Base-by-base conservation (phyloP, 2,329 filamentous ascomycete genomes). In the Trichoderma aggressivum region DNA sequence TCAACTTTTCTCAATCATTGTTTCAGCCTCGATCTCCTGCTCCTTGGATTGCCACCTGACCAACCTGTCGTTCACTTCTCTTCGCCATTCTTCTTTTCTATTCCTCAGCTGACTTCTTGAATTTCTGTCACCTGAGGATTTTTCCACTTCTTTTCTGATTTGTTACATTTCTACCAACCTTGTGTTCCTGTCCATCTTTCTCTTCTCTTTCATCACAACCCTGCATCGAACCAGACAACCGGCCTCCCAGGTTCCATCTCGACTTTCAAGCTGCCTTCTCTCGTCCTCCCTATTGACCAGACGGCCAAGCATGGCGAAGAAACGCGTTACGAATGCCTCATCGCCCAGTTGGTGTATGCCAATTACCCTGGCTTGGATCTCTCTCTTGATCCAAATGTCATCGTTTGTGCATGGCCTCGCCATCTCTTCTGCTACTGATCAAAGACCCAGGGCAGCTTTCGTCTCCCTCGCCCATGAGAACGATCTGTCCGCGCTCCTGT, bases 391-490 rank as follows among this genome's bases (percentile, higher is more conserved):
- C 50, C 71, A 77, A 39, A 56, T 74, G 67, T 65, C 75, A 10
- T 58, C 61, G 66, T 70, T 75, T 59, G 72, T 73, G 18, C 70
- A 72, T 66, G 73, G 75, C 26, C 71, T 74, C 26, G 72, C 65
- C 58, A 72, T 71, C 34, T 62, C 74, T 36, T 63, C 73, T 10
- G 58, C 58, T 64, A 53, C 71, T 36, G 79, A 78, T 75, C 72
- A 63, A 12, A 66, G 75, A 43, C 75, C 76, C 43, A 76, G 77
- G 61, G 80, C 79, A 71, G 79, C 79, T 26, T 72, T 81, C 60
- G 77, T 81, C 10, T 75, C 79, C 12, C 72, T 81, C 11, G 76
- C 77, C 24, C 67, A 78, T 58, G 78, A 81, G 59, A 34, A 75
- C 32, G 80, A 81, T 60, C 74, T 81, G 26, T 66, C 75, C 14